phyloP scores from a whole-genome alignment of 1,284 basidiomycete genomes.

The Hemileia vastatrix region DNA sequence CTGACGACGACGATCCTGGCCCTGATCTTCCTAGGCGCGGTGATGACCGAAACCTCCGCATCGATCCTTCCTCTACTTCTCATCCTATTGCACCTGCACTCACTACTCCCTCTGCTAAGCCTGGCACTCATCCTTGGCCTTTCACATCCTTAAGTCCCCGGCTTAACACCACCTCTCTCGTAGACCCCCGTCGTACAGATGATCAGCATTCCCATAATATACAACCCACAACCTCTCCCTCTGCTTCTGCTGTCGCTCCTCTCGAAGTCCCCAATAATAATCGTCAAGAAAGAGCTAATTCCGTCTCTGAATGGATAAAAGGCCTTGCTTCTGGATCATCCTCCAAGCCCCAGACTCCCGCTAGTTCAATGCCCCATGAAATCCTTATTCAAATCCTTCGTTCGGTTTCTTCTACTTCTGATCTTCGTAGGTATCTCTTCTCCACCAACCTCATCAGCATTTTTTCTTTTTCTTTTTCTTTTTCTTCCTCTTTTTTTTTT shows the following conservation, averaged over 20 bases:
- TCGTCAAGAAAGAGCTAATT: no score
- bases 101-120: conserved; percentile 11
- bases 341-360: conserved; percentile 15
- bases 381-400: conserved; percentile 87
- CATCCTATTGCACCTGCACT: conserved; percentile 20
- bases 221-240: not conserved
- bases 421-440: conserved; percentile 61
- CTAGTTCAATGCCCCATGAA: conserved; percentile 63
- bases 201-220: not conserved
- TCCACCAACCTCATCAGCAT: no score
- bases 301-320: no score
- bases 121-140: conserved; percentile 20
- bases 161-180: not conserved
- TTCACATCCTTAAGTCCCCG: conserved; percentile 14
- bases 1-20: conserved; percentile 13
- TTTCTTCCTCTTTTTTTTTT: conserved; percentile 25
- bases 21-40: conserved; percentile 7
- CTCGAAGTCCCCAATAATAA: not conserved
- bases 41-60: conserved; percentile 17
- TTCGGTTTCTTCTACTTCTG: conserved; percentile 62
- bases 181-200: not conserved
- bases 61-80: conserved; percentile 1
- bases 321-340: no score
- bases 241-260: not conserved
- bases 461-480: no score